phyloP scores from a whole-genome alignment of 1,284 basidiomycete species.

The Apiotrichum siamense region DNA sequence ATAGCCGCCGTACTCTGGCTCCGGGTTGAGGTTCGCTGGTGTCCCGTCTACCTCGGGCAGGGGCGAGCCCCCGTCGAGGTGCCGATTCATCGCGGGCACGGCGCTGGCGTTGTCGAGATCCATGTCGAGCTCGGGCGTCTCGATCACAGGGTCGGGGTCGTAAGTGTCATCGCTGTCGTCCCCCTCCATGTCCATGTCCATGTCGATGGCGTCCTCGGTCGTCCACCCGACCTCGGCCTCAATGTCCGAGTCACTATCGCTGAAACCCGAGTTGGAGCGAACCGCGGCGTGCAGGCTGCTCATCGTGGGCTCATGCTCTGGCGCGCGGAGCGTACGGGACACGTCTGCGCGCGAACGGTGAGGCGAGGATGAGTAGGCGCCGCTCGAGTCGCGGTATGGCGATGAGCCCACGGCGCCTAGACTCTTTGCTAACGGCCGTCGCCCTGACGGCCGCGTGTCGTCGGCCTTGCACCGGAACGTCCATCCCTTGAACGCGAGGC shows the following conservation, averaged over 20 bases:
- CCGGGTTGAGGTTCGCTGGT: too few species aligned
- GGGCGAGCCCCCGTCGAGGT: neutral
- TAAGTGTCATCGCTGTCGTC: too few species aligned
- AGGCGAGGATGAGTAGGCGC: neutral
- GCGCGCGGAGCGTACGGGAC: neutral
- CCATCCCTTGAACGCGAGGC: constrained; percentile 43
- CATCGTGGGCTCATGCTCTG: neutral
- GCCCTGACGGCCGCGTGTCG: neutral
- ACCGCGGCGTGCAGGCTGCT: neutral
- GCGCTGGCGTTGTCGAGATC: neutral
- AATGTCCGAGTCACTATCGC: neutral
- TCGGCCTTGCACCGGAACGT: constrained; percentile 24
- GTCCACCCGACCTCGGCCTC: constrained; percentile 1
- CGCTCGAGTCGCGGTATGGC: neutral
- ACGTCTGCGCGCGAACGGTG: neutral
- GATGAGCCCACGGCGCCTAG: neutral
- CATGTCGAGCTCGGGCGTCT: neutral
- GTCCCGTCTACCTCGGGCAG: too few species aligned
- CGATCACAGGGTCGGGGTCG: neutral
- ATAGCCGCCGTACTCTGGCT: neutral
- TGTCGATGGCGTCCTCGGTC: neutral
- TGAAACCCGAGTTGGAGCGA: neutral
- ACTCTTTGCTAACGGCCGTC: neutral
- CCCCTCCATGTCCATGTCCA: neutral
- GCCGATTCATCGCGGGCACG: neutral